Evolutionary conservation across 352 stramenopile species (phyloP).

Genomic region (Globisporangium nagaii): DNA sequence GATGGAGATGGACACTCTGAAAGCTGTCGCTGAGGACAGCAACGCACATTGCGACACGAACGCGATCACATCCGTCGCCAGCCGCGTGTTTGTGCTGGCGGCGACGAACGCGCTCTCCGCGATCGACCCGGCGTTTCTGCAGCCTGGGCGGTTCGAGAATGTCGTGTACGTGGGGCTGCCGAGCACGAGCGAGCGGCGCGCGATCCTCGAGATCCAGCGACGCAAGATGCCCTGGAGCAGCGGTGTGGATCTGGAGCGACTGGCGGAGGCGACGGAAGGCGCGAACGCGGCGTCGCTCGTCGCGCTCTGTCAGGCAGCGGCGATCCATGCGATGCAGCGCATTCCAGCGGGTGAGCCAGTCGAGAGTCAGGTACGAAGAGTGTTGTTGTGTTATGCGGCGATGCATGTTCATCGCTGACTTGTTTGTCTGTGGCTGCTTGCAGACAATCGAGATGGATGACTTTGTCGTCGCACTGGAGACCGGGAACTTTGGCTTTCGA

Average conservation of each 20-base stretch:
- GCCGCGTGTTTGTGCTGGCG: slow-evolving; percentile 74
- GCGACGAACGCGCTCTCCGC: slow-evolving; percentile 73
- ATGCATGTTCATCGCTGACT: too few relatives aligned
- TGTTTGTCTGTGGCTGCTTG: background rate
- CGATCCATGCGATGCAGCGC: slow-evolving; percentile 71
- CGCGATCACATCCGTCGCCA: slow-evolving; percentile 16
- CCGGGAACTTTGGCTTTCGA: slow-evolving; percentile 35
- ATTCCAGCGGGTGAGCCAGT: slow-evolving; percentile 13
- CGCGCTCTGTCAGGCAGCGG: slow-evolving; percentile 60
- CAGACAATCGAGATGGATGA: slow-evolving; percentile 39
- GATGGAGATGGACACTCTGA: slow-evolving; percentile 74
- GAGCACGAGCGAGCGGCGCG: slow-evolving; percentile 33
- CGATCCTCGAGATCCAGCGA: slow-evolving; percentile 64
- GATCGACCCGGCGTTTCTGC: slow-evolving; percentile 77
- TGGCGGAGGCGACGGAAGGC: slow-evolving; percentile 53
- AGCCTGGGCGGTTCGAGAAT: slow-evolving; percentile 83
- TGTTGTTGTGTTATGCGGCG: background rate
- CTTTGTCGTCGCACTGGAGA: slow-evolving; percentile 32
- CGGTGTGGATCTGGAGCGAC: slow-evolving; percentile 35
- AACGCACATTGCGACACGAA: slow-evolving; percentile 17
- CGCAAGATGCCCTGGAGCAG: slow-evolving; percentile 65
- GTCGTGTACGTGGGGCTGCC: slow-evolving; percentile 72
- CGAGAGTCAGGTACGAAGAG: slow-evolving; percentile 21
- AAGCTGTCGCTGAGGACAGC: slow-evolving; percentile 41
- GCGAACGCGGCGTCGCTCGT: slow-evolving; percentile 73